Base-by-base conservation (phyloP, 305 asterid species). In the Fraxinus dipetala region DNA sequence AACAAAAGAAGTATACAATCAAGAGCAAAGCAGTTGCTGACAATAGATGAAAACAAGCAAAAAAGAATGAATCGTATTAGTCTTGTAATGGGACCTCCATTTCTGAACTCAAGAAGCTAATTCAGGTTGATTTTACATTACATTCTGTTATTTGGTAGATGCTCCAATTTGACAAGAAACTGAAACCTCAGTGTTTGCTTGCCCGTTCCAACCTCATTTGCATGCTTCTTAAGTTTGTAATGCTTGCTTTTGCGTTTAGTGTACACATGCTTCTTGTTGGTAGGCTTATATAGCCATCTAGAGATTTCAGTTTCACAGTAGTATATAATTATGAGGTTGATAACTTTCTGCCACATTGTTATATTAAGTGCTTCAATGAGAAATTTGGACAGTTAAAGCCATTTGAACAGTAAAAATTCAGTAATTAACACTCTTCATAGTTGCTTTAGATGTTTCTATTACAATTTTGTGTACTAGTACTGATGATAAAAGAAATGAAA, bases 21-120 rank as follows among this genome's bases (percentile, higher is more conserved):
- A 86, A 75, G 86, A 88, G 83, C 2, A 86, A 30, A 59, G 80
- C 24, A 20, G 76, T 40, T 59, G 85, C 79, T 82, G 77, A 54
- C 61, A 80, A 6, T 72, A 87, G 75, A 72, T 79, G 88, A 63
- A 79, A 79, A 32, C 51, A 79, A 43, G 85, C 65, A 1, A 72
- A 85, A 31, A 82, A 74, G 22, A n/a, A 32, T 48, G 43, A 11
- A 2, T 34, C 35, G 31, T 10, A 72, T 3, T 65, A 31, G 51
- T 61, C 70, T 72, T 51, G 72, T 18, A 67, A 35, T 26, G 30
- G 7, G 40, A 72, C 16, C 22, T 13, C 82, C 88, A 88, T 86
- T 82, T 61, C 6, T 24, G 77, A 13, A 75, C 32, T 70, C 22
- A 5, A 4, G 75, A 70, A 30, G 40, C 76, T 59, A 13, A 22